Percentiles rank a stretch among this genome's conserved stretches.
phyloP scores from a whole-genome alignment of 164 flowering plant genomes.

The Litsea cubeba region DNA sequence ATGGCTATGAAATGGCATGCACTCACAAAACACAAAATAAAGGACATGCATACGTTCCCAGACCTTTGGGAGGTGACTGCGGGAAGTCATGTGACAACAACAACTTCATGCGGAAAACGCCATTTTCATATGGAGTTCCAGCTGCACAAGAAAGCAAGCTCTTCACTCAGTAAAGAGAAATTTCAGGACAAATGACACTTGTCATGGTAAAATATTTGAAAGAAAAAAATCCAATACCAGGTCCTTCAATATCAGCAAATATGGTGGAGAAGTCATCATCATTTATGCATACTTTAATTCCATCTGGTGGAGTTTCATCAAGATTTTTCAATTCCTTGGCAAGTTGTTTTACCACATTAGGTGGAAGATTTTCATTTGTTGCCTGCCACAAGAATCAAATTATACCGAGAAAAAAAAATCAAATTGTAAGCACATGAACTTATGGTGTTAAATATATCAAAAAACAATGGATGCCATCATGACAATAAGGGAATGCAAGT shows the following conservation, averaged over 20 bases:
- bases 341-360: slow-evolving; percentile 91
- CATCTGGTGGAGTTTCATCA: slow-evolving; percentile 96
- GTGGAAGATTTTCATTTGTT: slow-evolving; percentile 99
- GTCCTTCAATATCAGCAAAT: slow-evolving; percentile 96
- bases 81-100: slow-evolving; percentile 83
- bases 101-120: slow-evolving; percentile 94
- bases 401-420: too few species aligned
- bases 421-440: too few species aligned
- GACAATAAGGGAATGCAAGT: too few species aligned
- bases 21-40: too few species aligned
- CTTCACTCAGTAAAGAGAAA: background rate
- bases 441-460: too few species aligned
- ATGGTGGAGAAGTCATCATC: slow-evolving; percentile 93
- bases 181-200: background rate
- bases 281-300: slow-evolving; percentile 83
- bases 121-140: slow-evolving; percentile 98
- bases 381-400: slow-evolving; percentile 41
- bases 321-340: slow-evolving; percentile 95
- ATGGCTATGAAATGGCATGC: too few species aligned
- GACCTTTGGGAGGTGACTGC: slow-evolving; percentile 96
- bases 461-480: too few species aligned
- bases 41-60: background rate
- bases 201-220: background rate
- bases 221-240: slow-evolving; percentile 42
- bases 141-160: slow-evolving; percentile 40